Percentiles rank a stretch among this genome's conserved stretches.
These are phyloP conservation scores for Breynia disticha DNA, from an alignment of 441 rosid genomes.

Conservation along the genomic window DNA sequence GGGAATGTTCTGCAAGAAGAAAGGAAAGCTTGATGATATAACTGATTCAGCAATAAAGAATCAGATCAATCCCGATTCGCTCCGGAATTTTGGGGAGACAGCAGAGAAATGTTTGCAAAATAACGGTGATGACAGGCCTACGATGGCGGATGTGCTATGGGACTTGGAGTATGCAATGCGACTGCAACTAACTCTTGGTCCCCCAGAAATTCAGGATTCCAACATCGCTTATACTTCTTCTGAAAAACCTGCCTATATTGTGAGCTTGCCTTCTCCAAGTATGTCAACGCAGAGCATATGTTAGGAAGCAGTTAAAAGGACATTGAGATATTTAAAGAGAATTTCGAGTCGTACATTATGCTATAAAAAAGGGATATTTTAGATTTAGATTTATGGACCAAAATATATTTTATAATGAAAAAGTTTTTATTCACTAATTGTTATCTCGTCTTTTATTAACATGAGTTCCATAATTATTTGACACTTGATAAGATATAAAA, in stretches of 20 bases:
- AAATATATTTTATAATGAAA: too few species aligned
- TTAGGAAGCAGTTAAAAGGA: too few species aligned
- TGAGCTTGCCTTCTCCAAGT: conserved; percentile 21
- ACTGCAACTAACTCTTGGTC: conserved; percentile 24
- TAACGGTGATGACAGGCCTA: conserved; percentile 27
- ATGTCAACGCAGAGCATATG: conserved; percentile 7
- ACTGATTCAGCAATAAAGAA: conserved; percentile 27
- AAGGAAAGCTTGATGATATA: conserved; percentile 32
- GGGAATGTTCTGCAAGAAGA: conserved; percentile 23
- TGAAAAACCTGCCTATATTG: conserved; percentile 7
- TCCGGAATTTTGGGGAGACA: conserved; percentile 29
- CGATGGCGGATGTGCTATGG: conserved; percentile 40
- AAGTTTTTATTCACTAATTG: too few species aligned
- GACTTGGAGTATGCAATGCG: conserved; percentile 43
- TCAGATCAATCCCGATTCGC: conserved; percentile 31
- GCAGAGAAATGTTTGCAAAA: conserved; percentile 40
- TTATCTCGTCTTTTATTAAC: too few species aligned
- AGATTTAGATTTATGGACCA: too few species aligned
- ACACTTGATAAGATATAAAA: too few species aligned
- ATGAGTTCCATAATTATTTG: too few species aligned
- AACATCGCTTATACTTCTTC: conserved; percentile 19
- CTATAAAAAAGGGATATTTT: too few species aligned
- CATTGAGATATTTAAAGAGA: too few species aligned
- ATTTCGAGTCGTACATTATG: too few species aligned
- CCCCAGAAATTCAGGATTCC: conserved; percentile 23